Conservation (phyloP, 2,329 filamentous ascomycete genomes). For the Talaromyces sp. region DNA sequence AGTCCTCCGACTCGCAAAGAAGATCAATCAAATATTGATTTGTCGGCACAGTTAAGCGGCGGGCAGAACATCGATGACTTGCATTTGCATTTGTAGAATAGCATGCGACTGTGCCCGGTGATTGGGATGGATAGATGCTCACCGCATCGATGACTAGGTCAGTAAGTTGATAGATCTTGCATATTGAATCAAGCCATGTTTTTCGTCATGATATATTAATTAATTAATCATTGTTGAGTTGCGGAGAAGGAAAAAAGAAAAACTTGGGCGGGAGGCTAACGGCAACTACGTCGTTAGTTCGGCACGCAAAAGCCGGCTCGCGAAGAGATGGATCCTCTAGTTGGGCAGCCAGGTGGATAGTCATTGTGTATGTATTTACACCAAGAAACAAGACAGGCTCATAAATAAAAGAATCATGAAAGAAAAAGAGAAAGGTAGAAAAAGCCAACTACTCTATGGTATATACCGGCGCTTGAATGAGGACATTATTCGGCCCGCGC, state of each 20-base stretch:
- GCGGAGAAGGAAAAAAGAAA: not conserved
- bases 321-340: no score
- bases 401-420: not conserved
- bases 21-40: not conserved
- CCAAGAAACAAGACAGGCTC: not conserved
- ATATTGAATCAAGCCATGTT: not conserved
- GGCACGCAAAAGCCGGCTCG: not conserved
- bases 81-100: not conserved
- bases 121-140: not conserved
- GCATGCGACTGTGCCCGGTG: not conserved
- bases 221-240: no score
- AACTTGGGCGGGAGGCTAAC: not conserved
- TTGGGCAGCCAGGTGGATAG: not conserved
- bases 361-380: not conserved
- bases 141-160: not conserved
- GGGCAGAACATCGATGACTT: not conserved
- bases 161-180: not conserved
- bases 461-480: conserved; percentile 73
- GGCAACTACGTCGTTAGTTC: not conserved
- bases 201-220: not conserved
- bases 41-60: not conserved
- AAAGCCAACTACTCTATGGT: conserved; percentile 26
- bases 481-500: conserved; percentile 59
- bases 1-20: not conserved
- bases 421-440: not conserved